A percentile compares a stretch with the other conserved stretches of the same genome.
These are phyloP conservation scores for Berberis vulgaris DNA, from an alignment of 164 flowering plant species.

Conservation along the genomic window DNA sequence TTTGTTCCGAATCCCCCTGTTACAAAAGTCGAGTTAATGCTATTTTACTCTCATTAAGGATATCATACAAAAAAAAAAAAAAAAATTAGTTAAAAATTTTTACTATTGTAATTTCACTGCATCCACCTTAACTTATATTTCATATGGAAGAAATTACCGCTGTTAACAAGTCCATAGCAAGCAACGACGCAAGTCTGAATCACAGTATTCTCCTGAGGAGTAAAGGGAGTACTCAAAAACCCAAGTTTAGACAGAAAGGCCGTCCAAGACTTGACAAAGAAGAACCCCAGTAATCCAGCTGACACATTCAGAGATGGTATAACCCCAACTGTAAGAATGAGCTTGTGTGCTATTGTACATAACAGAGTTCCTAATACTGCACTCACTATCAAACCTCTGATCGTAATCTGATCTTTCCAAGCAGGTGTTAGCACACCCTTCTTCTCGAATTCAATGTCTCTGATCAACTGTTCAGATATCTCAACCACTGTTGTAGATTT, in stretches of 20 bases:
- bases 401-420: neutral
- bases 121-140: too few species aligned
- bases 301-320: neutral
- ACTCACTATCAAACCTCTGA: neutral
- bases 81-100: too few species aligned
- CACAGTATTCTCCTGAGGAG: neutral
- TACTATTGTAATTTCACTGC: too few species aligned
- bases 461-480: too few species aligned
- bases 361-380: neutral
- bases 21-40: neutral
- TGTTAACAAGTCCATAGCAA: neutral
- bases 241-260: neutral
- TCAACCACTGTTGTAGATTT: too few species aligned
- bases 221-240: neutral
- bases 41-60: neutral
- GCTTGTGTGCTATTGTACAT: neutral
- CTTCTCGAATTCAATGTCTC: too few species aligned
- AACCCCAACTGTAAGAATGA: neutral
- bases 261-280: neutral
- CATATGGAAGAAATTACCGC: neutral
- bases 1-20: too few species aligned
- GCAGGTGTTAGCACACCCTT: too few species aligned
- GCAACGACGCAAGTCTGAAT: neutral
- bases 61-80: neutral
- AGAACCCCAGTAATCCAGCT: neutral